Conservation (phyloP, 345 rosid species). For the Tarenaya hassleriana region DNA sequence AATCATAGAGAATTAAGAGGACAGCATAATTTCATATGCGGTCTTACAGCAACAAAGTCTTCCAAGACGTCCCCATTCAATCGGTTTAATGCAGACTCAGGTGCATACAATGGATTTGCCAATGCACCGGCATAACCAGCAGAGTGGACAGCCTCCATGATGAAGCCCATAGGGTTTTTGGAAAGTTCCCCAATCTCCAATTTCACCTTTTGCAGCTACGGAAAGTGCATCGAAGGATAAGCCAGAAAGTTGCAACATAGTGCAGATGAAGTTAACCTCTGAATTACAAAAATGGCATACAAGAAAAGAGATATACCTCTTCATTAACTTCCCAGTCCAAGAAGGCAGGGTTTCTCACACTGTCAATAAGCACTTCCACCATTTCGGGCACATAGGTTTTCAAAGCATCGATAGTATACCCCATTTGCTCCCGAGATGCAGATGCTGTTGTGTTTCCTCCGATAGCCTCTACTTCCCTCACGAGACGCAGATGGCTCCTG, state of each 20-base stretch:
- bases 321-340: conserved; percentile 80
- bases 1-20: conserved; percentile 5
- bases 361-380: conserved; percentile 71
- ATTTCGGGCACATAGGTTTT: conserved; percentile 65
- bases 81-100: conserved; percentile 43
- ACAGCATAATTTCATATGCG: background rate
- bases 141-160: conserved; percentile 72
- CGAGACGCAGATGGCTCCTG: conserved; percentile 54
- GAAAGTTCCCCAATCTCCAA: conserved; percentile 45
- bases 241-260: background rate
- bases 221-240: background rate
- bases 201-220: conserved; percentile 55
- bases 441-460: conserved; percentile 61
- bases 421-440: conserved; percentile 71
- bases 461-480: conserved; percentile 73
- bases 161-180: conserved; percentile 60
- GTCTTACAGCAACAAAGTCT: conserved; percentile 57
- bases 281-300: conserved; percentile 3
- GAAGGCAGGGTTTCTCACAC: conserved; percentile 67
- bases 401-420: conserved; percentile 61
- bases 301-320: conserved; percentile 38
- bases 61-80: conserved; percentile 49
- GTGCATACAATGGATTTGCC: conserved; percentile 64
- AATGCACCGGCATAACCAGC: conserved; percentile 55
- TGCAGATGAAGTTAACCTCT: no score